phyloP scores from a whole-genome alignment of 371 early-diverging fungal species.

The Mortierella sp. region DNA sequence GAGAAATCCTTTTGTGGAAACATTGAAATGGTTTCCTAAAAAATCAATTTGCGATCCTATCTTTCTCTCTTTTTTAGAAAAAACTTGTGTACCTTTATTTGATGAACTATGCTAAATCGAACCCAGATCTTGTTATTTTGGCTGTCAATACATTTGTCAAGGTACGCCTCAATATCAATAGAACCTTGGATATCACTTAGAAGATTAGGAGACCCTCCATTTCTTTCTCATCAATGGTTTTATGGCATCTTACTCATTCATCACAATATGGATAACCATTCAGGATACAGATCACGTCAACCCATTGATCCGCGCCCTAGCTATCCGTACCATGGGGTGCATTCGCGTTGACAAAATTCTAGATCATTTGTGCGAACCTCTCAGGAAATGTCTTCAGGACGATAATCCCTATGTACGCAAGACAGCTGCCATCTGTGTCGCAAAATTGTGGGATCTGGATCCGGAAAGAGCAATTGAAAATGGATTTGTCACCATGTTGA shows the following conservation, averaged over 20 bases:
- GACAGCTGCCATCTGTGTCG: conserved; percentile 73
- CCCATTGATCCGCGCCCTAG: conserved; percentile 94
- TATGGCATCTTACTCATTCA: not conserved
- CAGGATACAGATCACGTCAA: conserved; percentile 96
- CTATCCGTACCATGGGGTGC: conserved; percentile 94
- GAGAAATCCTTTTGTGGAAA: not conserved
- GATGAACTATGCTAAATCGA: conserved; percentile 85
- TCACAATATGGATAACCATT: not conserved
- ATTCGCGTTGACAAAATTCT: conserved; percentile 82
- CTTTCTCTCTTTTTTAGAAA: conserved; percentile 65
- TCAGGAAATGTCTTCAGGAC: conserved; percentile 87
- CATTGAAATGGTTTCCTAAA: no score
- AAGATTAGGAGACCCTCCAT: not conserved
- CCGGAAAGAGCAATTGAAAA: conserved; percentile 81
- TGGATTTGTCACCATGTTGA: conserved; percentile 87
- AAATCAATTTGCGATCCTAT: not conserved
- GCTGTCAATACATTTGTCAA: conserved; percentile 82
- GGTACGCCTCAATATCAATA: conserved; percentile 47
- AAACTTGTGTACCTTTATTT: conserved; percentile 94
- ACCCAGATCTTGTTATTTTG: conserved; percentile 91
- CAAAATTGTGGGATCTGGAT: conserved; percentile 87
- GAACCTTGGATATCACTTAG: not conserved
- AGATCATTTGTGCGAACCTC: conserved; percentile 88
- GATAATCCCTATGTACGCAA: conserved; percentile 82
- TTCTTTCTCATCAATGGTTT: not conserved